These are phyloP conservation scores for Acacia crassicarpa DNA, from an alignment of 306 rosid species.

Conservation along the genomic window DNA sequence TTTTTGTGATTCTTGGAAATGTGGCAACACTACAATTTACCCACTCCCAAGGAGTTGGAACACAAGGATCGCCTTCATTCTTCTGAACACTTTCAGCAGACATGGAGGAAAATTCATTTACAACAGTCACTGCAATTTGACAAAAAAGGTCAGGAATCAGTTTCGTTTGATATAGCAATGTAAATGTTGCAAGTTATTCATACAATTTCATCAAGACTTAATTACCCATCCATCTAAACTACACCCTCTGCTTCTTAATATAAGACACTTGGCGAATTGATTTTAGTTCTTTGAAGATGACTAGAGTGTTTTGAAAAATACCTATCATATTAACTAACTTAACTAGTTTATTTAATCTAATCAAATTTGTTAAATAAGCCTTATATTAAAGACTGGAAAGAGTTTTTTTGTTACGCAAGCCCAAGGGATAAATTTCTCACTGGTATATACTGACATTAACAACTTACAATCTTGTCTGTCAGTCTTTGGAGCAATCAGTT, in stretches of 20 bases:
- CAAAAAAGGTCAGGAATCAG: conserved; percentile 35
- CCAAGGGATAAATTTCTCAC: conserved; percentile 12
- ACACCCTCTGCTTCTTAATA: too few relatives aligned
- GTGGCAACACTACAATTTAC: conserved; percentile 61
- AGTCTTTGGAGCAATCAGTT: conserved; percentile 59
- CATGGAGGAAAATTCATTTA: conserved; percentile 50
- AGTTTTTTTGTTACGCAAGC: not conserved
- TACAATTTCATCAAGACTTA: not conserved
- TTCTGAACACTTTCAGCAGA: conserved; percentile 47
- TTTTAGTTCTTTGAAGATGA: too few relatives aligned
- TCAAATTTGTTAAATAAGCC: too few relatives aligned
- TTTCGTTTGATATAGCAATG: conserved; percentile 26
- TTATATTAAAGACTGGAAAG: too few relatives aligned
- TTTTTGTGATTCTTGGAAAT: conserved; percentile 67
- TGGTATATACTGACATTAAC: conserved; percentile 22
- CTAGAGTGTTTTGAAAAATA: too few relatives aligned
- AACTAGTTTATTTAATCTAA: too few relatives aligned
- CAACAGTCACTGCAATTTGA: conserved; percentile 51
- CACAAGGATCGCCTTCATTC: conserved; percentile 88
- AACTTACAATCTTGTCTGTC: conserved; percentile 70
- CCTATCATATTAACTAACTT: too few relatives aligned
- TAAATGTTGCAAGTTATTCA: not conserved
- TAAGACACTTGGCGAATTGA: too few relatives aligned
- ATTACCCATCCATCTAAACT: conserved; percentile 6
- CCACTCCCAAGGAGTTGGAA: conserved; percentile 92